A percentile compares a stretch with the other conserved stretches of the same genome.
phyloP scores from a whole-genome alignment of 2,329 filamentous ascomycete genomes.

The Cercospora janseana region DNA sequence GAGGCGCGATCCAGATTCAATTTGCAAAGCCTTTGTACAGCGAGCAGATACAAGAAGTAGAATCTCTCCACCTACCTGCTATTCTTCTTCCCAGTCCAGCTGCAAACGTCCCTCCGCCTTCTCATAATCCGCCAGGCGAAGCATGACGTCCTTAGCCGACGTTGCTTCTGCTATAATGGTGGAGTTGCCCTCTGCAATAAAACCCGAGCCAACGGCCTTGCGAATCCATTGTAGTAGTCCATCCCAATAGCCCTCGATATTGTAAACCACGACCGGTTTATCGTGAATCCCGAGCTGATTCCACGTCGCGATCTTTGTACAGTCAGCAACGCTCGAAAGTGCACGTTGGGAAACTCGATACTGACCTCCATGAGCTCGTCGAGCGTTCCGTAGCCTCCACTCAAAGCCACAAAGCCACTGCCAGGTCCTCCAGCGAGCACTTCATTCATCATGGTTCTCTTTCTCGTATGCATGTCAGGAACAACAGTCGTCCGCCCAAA shows the following conservation, averaged over 20 bases:
- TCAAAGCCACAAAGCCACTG: slow-evolving; percentile 83
- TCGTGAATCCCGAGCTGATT: slow-evolving; percentile 93
- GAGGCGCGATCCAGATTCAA: neutral
- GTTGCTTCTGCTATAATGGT: slow-evolving; percentile 75
- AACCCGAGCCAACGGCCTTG: slow-evolving; percentile 71
- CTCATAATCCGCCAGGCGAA: slow-evolving; percentile 69
- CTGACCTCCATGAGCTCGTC: slow-evolving; percentile 86
- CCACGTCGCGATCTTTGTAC: slow-evolving; percentile 63
- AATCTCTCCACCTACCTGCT: neutral
- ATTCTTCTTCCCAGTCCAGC: slow-evolving; percentile 66
- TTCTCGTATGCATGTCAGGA: slow-evolving; percentile 92
- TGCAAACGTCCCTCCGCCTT: slow-evolving; percentile 72
- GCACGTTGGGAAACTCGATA: neutral
- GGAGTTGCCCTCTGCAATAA: slow-evolving; percentile 68
- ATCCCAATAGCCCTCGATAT: slow-evolving; percentile 73
- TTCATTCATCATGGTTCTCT: slow-evolving; percentile 87
- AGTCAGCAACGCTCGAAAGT: neutral
- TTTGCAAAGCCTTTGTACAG: too few species aligned
- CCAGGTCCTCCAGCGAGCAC: slow-evolving; percentile 79
- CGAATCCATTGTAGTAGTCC: slow-evolving; percentile 78
- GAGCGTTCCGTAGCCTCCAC: slow-evolving; percentile 88
- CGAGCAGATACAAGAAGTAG: neutral
- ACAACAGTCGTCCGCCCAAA: slow-evolving; percentile 91
- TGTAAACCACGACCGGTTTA: slow-evolving; percentile 66
- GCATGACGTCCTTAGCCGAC: slow-evolving; percentile 68